phyloP scores from a whole-genome alignment of 345 rosid genomes.

The Atalantia buxifolia region DNA sequence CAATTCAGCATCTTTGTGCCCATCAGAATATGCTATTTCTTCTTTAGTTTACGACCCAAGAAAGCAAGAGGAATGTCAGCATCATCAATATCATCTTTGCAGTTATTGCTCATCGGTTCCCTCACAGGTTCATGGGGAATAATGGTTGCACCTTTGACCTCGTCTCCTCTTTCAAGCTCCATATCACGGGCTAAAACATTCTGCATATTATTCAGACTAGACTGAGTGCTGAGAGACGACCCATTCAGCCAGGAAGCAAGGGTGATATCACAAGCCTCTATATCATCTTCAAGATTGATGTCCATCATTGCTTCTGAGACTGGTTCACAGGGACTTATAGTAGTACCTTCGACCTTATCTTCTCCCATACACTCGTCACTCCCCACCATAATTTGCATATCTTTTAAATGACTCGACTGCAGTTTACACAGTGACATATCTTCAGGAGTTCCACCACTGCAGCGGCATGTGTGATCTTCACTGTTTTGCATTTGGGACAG shows the following conservation, averaged over 20 bases:
- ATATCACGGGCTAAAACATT: not conserved
- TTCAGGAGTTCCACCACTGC: not conserved
- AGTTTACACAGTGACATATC: not conserved
- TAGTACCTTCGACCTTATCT: not conserved
- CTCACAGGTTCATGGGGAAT: not conserved
- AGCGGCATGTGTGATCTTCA: not conserved
- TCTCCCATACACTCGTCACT: not conserved
- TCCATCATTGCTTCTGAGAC: not conserved
- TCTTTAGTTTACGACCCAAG: slow-evolving; percentile 3
- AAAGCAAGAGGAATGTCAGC: slow-evolving; percentile 13
- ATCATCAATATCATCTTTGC: not conserved
- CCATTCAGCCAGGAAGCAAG: slow-evolving; percentile 11
- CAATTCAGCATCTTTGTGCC: not conserved
- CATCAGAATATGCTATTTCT: not conserved
- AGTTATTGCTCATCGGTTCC: not conserved
- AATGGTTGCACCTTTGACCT: not conserved
- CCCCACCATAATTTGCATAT: not conserved
- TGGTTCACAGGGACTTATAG: not conserved
- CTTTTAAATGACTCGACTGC: not conserved
- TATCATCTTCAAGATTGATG: not conserved
- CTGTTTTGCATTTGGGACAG: not conserved
- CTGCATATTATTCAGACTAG: not conserved
- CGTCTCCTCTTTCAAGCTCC: not conserved
- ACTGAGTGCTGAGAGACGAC: not conserved
- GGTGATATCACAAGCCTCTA: slow-evolving; percentile 3